phyloP scores from a whole-genome alignment of 1,284 basidiomycete genomes.

The Cystobasidium slooffiae region DNA sequence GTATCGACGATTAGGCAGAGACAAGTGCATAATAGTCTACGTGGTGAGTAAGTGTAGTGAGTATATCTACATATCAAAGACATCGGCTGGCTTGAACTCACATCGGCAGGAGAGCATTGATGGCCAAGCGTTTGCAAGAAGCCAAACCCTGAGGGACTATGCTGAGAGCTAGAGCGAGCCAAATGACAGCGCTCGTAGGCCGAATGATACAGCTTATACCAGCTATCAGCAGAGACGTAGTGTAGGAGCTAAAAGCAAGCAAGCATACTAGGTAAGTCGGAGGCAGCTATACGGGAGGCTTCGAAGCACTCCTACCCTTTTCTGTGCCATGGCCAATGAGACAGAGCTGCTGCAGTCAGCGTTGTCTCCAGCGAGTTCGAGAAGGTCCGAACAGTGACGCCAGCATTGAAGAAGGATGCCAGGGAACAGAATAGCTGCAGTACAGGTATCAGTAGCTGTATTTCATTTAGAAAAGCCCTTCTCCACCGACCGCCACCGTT shows the following conservation, averaged over 20 bases:
- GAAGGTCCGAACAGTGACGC: constrained; percentile 82
- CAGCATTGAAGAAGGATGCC: constrained; percentile 81
- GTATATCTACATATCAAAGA: neutral
- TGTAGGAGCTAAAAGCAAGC: constrained; percentile 50
- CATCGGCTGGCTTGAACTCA: neutral
- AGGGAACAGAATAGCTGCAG: constrained; percentile 77
- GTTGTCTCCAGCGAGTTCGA: constrained; percentile 93
- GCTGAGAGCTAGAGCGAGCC: constrained; percentile 70
- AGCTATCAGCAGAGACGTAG: constrained; percentile 64
- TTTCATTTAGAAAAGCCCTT: neutral
- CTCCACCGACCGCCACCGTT: constrained; percentile 19
- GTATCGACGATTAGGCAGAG: constrained; percentile 65
- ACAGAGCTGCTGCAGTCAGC: constrained; percentile 76
- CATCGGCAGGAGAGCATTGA: constrained; percentile 16
- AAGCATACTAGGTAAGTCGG: constrained; percentile 47
- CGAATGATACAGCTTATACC: constrained; percentile 78
- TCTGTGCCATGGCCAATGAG: constrained; percentile 66
- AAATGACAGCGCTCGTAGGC: constrained; percentile 84
- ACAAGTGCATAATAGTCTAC: constrained; percentile 6
- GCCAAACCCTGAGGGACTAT: constrained; percentile 59
- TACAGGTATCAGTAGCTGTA: neutral
- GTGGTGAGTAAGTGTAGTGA: neutral
- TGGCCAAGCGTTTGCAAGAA: constrained; percentile 6
- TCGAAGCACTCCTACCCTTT: constrained; percentile 48
- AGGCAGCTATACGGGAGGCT: neutral